Percentiles rank a stretch among this genome's conserved stretches.
Evolutionary conservation across 2,329 filamentous ascomycete genomes (phyloP).

Genomic region (Dactylellina drechsleri): DNA sequence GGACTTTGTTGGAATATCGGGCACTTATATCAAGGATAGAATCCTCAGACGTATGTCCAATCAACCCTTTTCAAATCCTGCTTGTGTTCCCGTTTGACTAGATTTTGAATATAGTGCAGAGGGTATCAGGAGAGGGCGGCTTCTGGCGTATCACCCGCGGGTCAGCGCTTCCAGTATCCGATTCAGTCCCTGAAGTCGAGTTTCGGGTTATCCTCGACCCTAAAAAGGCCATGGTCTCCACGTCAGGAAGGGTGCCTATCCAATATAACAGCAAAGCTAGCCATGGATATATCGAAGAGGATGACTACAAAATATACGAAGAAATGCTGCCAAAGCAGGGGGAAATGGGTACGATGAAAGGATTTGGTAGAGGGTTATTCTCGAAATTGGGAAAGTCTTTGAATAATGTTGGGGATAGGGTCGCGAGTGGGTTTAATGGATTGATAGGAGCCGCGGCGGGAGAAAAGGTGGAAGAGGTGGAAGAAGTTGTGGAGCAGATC

Average conservation of each 20-base stretch:
- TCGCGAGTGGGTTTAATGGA: slow-evolving; percentile 11
- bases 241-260: too few species aligned
- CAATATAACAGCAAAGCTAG: too few species aligned
- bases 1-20: slow-evolving; percentile 22
- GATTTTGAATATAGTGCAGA: slow-evolving; percentile 37
- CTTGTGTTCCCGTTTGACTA: not conserved
- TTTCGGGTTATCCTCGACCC: slow-evolving; percentile 20
- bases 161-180: slow-evolving; percentile 7
- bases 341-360: not conserved
- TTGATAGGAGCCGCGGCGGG: not conserved
- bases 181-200: slow-evolving; percentile 27
- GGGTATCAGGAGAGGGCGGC: slow-evolving; percentile 13
- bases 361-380: slow-evolving; percentile 7
- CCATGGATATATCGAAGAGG: slow-evolving; percentile 7
- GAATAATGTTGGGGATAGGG: slow-evolving; percentile 15
- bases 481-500: slow-evolving; percentile 1
- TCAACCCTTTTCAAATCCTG: too few species aligned
- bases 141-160: slow-evolving; percentile 33
- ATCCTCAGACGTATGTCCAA: slow-evolving; percentile 32
- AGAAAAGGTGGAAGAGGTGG: slow-evolving; percentile 8
- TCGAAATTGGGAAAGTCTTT: slow-evolving; percentile 13
- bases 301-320: slow-evolving; percentile 32
- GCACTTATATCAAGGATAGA: slow-evolving; percentile 6
- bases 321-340: slow-evolving; percentile 24
- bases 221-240: slow-evolving; percentile 4